Percentiles rank a stretch among this genome's conserved stretches.
phyloP scores from a whole-genome alignment of 257 asterid genomes.

The Rhazya stricta region DNA sequence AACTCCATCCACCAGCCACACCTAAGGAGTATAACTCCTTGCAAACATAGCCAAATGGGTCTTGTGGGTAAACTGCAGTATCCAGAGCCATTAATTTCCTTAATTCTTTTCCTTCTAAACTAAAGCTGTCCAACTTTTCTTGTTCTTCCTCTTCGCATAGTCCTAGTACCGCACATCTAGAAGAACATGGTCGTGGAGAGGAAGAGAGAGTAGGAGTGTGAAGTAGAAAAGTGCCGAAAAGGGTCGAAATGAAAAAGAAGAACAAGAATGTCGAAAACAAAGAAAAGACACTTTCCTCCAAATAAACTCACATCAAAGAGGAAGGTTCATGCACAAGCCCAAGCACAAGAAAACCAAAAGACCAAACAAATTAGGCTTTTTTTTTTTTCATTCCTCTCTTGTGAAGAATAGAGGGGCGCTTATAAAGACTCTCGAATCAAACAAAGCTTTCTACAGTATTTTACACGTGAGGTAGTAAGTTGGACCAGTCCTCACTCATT shows the following conservation, averaged over 20 bases:
- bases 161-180: neutral
- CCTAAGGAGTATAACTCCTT: constrained; percentile 26
- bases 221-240: constrained; percentile 7
- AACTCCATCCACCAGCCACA: constrained; percentile 9
- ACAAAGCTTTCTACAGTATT: constrained; percentile 10
- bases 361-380: constrained; percentile 20
- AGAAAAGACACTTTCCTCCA: constrained; percentile 6
- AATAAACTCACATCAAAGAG: constrained; percentile 16
- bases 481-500: constrained; percentile 19
- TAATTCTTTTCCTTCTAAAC: neutral
- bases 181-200: neutral
- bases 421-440: neutral
- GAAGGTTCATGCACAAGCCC: constrained; percentile 29
- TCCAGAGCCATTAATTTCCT: constrained; percentile 32
- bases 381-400: neutral
- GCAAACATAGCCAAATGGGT: constrained; percentile 28
- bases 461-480: constrained; percentile 22
- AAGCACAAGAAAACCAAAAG: constrained; percentile 17
- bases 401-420: neutral
- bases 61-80: constrained; percentile 33
- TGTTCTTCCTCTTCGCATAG: neutral
- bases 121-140: neutral
- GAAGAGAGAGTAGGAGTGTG: neutral
- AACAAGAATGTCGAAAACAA: constrained; percentile 8
- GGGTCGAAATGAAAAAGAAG: constrained; percentile 3